These are phyloP conservation scores for Trematosphaeria pertusa DNA, from an alignment of 2,329 filamentous ascomycete genomes.

Conservation along the genomic window DNA sequence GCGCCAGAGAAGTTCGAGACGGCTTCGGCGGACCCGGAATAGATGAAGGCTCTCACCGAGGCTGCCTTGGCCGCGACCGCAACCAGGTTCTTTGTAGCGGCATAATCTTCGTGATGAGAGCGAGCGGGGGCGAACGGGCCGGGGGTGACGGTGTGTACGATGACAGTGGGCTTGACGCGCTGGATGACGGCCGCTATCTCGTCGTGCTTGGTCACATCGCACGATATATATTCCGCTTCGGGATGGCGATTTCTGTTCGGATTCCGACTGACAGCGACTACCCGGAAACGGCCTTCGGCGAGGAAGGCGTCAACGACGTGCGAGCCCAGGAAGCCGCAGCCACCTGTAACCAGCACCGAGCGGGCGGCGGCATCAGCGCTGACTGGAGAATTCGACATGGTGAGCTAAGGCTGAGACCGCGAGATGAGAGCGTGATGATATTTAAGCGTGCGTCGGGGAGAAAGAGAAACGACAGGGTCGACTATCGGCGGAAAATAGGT, in stretches of 20 bases:
- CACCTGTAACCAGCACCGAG: no score
- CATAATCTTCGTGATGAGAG: background rate
- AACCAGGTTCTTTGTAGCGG: conserved; percentile 5
- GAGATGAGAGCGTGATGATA: no score
- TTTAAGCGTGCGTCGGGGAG: no score
- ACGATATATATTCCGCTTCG: conserved; percentile 1
- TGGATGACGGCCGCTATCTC: background rate
- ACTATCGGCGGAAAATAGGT: no score
- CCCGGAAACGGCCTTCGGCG: background rate
- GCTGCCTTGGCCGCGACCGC: background rate
- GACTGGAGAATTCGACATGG: no score
- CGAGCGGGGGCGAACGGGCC: background rate
- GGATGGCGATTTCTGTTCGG: background rate
- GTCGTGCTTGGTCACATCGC: background rate
- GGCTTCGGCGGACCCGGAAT: conserved; percentile 3
- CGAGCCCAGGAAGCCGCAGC: conserved; percentile 9
- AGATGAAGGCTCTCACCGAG: conserved; percentile 4
- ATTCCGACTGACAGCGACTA: conserved; percentile 6
- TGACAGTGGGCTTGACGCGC: background rate
- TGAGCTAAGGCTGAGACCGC: no score
- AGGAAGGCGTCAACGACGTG: conserved; percentile 6
- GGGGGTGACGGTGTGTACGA: background rate
- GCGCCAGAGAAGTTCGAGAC: background rate
- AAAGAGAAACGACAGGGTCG: no score
- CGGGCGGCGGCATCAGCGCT: no score